phyloP scores from a whole-genome alignment of 1,139 yeast genomes.

The Debaryomycetaceae sp. region DNA sequence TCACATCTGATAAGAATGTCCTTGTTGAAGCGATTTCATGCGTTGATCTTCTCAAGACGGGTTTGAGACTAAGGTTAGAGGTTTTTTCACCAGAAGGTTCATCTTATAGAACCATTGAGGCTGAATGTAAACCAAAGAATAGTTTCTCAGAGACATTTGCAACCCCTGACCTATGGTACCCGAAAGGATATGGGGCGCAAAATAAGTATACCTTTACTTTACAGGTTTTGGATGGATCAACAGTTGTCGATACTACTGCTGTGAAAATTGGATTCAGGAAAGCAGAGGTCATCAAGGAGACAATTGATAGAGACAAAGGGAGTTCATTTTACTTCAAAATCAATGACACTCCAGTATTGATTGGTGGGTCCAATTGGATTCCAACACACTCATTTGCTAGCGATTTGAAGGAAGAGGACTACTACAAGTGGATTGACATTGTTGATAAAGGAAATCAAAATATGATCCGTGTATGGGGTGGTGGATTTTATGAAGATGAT shows the following conservation, averaged over 20 bases:
- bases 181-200: slow-evolving; percentile 35
- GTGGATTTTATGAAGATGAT: slow-evolving; percentile 44
- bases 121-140: neutral
- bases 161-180: slow-evolving; percentile 39
- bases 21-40: neutral
- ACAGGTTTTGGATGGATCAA: slow-evolving; percentile 3
- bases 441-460: slow-evolving; percentile 38
- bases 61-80: neutral
- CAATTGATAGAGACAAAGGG: slow-evolving; percentile 27
- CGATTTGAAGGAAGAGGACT: slow-evolving; percentile 25
- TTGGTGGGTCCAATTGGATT: slow-evolving; percentile 46
- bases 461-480: slow-evolving; percentile 49
- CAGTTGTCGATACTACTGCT: neutral
- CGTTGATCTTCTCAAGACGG: neutral
- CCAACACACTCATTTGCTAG: slow-evolving; percentile 43
- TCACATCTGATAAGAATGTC: neutral
- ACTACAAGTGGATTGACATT: slow-evolving; percentile 29
- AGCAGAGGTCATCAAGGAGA: slow-evolving; percentile 35
- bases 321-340: slow-evolving; percentile 38
- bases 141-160: slow-evolving; percentile 5
- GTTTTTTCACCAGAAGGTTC: neutral
- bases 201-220: slow-evolving; percentile 24
- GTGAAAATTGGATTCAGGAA: slow-evolving; percentile 31
- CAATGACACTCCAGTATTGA: slow-evolving; percentile 34
- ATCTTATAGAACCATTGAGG: neutral